Conservation (phyloP, 176 grass and related monocot genomes). For the Raddia guianensis region DNA sequence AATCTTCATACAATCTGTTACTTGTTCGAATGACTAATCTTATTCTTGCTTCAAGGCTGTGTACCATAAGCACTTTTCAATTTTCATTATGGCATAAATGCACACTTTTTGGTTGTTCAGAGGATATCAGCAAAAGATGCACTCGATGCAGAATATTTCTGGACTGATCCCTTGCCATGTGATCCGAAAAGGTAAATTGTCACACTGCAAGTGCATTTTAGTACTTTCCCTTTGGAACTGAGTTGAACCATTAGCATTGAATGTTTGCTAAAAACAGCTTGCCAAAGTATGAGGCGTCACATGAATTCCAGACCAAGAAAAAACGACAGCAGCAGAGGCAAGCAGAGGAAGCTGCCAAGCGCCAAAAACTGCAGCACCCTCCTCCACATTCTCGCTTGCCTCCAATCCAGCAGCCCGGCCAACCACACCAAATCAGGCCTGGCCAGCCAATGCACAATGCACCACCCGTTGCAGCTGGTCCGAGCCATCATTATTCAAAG, state of each 20-base stretch:
- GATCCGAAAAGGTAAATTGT: constrained; percentile 75
- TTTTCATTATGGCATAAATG: neutral
- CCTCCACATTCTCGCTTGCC: constrained; percentile 84
- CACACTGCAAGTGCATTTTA: neutral
- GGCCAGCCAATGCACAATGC: constrained; percentile 71
- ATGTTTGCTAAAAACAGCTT: constrained; percentile 55
- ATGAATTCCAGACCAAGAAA: constrained; percentile 97
- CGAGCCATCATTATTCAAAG: constrained; percentile 83
- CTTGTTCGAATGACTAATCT: constrained; percentile 15
- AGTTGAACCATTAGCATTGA: neutral
- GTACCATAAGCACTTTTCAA: neutral
- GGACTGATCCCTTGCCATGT: constrained; percentile 93
- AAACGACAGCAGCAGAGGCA: constrained; percentile 93
- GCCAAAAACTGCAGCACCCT: constrained; percentile 87
- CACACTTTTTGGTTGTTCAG: constrained; percentile 41
- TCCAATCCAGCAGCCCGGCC: constrained; percentile 81
- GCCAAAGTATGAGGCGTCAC: constrained; percentile 84
- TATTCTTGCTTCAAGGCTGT: neutral
- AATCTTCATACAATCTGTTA: neutral
- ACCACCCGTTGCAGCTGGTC: constrained; percentile 65
- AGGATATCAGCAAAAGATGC: constrained; percentile 96
- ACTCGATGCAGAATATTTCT: constrained; percentile 96
- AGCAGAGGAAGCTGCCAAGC: constrained; percentile 88
- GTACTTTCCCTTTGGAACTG: neutral
- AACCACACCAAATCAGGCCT: constrained; percentile 68